Evolutionary conservation across 2,329 filamentous ascomycete genomes (phyloP).

Genomic region (Clarireedia monteithiana): DNA sequence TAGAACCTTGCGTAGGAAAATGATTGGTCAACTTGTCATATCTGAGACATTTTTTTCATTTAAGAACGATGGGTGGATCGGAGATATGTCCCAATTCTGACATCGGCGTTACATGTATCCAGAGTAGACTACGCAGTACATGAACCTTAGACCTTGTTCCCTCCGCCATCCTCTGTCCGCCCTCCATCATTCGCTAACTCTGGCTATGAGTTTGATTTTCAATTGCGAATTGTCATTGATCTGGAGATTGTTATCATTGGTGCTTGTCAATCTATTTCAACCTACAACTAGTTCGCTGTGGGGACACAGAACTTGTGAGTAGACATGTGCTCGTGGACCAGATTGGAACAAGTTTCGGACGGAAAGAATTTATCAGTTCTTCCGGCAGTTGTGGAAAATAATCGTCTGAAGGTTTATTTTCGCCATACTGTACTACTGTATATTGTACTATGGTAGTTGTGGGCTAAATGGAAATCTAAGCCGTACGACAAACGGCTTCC

Average conservation of each 20-base stretch:
- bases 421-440: not conserved
- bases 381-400: not conserved
- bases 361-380: not conserved
- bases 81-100: slow-evolving; percentile 7
- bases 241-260: not conserved
- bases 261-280: too few species aligned
- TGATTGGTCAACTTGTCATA: not conserved
- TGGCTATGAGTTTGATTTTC: not conserved
- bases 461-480: not conserved
- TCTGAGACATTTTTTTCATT: slow-evolving; percentile 2
- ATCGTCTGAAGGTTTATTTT: not conserved
- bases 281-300: too few species aligned
- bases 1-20: not conserved
- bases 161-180: not conserved
- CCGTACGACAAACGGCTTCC: too few species aligned
- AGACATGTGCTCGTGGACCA: not conserved
- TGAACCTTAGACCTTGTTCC: not conserved
- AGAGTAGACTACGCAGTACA: too few species aligned
- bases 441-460: not conserved
- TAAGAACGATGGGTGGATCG: not conserved
- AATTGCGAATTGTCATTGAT: not conserved
- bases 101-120: not conserved
- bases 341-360: not conserved
- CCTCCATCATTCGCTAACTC: too few species aligned
- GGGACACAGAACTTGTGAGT: not conserved